A percentile compares a stretch with the other conserved stretches of the same genome.
phyloP scores from a whole-genome alignment of 352 stramenopile species.

The Phytopythium vexans region DNA sequence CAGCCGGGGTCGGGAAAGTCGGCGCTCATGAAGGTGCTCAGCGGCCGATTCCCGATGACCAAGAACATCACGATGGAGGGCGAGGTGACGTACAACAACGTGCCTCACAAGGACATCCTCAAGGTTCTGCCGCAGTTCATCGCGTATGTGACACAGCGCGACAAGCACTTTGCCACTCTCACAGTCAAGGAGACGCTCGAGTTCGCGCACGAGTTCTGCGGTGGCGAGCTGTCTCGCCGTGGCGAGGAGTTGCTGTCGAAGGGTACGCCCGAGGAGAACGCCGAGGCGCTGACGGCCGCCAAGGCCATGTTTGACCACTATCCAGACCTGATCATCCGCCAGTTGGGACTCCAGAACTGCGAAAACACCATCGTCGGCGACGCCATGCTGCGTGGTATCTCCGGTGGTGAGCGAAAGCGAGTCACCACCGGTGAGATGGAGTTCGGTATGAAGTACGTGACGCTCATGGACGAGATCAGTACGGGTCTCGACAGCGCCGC shows the following conservation, averaged over 20 bases:
- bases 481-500: constrained; percentile 85
- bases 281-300: constrained; percentile 14
- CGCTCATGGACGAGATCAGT: constrained; percentile 90
- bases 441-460: constrained; percentile 64
- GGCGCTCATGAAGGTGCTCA: constrained; percentile 40
- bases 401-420: constrained; percentile 66
- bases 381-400: constrained; percentile 52
- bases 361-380: constrained; percentile 62
- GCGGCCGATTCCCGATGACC: constrained; percentile 24
- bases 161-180: constrained; percentile 46
- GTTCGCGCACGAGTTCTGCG: constrained; percentile 39
- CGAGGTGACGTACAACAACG: constrained; percentile 34
- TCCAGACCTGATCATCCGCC: constrained; percentile 35
- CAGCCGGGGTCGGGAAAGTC: constrained; percentile 36
- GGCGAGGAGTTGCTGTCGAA: constrained; percentile 15
- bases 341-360: constrained; percentile 36
- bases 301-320: constrained; percentile 26
- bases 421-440: constrained; percentile 87
- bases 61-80: constrained; percentile 41
- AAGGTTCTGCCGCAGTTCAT: constrained; percentile 36
- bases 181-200: constrained; percentile 52
- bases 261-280: constrained; percentile 28
- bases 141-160: constrained; percentile 43
- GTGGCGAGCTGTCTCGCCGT: constrained; percentile 15
- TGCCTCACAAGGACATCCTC: constrained; percentile 18